Conservation (phyloP, 306 rosid species). For the Sophora flavescens region DNA sequence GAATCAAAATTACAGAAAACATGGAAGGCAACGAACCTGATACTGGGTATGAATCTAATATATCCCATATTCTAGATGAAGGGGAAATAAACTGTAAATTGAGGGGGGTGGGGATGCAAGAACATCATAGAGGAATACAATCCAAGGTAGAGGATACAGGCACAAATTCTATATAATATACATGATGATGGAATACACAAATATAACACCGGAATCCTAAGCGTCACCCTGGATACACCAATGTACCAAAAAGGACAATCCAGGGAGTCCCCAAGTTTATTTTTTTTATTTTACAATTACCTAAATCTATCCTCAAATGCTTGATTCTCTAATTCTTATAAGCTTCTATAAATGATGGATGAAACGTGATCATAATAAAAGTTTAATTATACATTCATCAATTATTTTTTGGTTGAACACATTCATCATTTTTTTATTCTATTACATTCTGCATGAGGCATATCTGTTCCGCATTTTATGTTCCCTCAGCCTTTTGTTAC, state of each 20-base stretch:
- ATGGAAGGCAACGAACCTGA: neutral
- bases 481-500: neutral
- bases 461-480: neutral
- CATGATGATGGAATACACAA: neutral
- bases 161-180: neutral
- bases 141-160: neutral
- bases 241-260: slow-evolving; percentile 1
- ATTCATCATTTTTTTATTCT: neutral
- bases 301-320: neutral
- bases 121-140: neutral
- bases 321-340: neutral
- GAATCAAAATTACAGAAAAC: neutral
- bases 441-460: neutral
- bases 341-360: slow-evolving; percentile 4
- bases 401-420: too few relatives aligned
- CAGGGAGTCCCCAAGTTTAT: neutral
- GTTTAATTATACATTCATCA: slow-evolving; percentile 4
- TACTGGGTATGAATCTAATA: neutral
- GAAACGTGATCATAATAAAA: neutral
- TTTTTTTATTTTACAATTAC: neutral
- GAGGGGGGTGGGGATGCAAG: neutral
- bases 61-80: neutral
- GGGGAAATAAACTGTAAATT: neutral
- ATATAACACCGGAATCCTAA: neutral
- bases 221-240: slow-evolving; percentile 5